Conservation (phyloP, 2,329 filamentous ascomycete species). For the Ustulina deusta region DNA sequence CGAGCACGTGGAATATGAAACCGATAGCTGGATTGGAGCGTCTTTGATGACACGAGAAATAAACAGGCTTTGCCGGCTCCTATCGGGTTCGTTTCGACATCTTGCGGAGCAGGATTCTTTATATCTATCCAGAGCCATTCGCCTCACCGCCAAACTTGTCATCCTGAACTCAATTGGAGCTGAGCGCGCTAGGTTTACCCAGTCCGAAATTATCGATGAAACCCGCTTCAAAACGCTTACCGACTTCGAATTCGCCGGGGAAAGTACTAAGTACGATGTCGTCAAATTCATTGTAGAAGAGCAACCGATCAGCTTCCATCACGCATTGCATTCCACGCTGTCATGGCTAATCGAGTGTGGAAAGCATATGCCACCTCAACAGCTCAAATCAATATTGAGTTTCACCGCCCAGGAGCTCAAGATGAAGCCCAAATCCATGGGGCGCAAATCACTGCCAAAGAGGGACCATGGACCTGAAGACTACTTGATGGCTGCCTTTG, state of each 20-base stretch:
- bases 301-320: conserved; percentile 95
- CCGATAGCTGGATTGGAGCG: conserved; percentile 97
- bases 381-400: conserved; percentile 75
- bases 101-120: conserved; percentile 72
- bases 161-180: conserved; percentile 89
- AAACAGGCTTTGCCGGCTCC: conserved; percentile 88
- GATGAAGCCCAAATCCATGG: conserved; percentile 72
- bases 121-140: conserved; percentile 77
- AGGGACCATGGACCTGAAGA: conserved; percentile 76
- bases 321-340: conserved; percentile 93
- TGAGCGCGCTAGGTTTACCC: conserved; percentile 86
- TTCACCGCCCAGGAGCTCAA: conserved; percentile 79
- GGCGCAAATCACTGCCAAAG: conserved; percentile 66
- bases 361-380: conserved; percentile 76
- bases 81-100: conserved; percentile 86
- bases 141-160: conserved; percentile 81
- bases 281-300: conserved; percentile 90
- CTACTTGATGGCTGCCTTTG: conserved; percentile 87
- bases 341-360: conserved; percentile 96
- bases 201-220: conserved; percentile 88
- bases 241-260: conserved; percentile 82
- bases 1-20: conserved; percentile 98
- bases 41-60: conserved; percentile 95
- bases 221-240: conserved; percentile 82
- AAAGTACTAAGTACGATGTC: conserved; percentile 70